A percentile compares a stretch with the other conserved stretches of the same genome.
phyloP scores from a whole-genome alignment of 1,284 basidiomycete genomes.

The Fomes fomentarius region DNA sequence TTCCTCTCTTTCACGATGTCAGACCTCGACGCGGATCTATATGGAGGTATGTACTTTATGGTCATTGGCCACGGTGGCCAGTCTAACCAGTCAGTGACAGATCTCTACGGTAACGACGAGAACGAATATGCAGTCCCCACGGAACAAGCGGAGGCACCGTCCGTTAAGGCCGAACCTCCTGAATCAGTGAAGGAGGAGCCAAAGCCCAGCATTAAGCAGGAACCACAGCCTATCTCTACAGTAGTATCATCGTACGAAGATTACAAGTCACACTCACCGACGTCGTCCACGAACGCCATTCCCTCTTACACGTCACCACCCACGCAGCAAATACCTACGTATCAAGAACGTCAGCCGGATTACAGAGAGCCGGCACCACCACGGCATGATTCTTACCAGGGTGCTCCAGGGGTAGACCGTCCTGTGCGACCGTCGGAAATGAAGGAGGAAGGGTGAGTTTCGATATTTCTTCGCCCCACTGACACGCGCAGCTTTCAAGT shows the following conservation, averaged over 20 bases:
- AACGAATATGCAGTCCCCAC: conserved; percentile 53
- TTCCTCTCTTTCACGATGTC: conserved; percentile 52
- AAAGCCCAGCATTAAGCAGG: conserved; percentile 21
- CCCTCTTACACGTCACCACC: conserved; percentile 33
- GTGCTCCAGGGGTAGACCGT: conserved; percentile 56
- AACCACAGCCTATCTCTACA: conserved; percentile 19
- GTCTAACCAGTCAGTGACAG: conserved; percentile 38
- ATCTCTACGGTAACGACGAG: conserved; percentile 82
- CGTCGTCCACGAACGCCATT: conserved; percentile 20
- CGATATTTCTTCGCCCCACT: conserved; percentile 20
- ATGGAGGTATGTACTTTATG: conserved; percentile 67
- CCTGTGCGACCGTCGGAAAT: conserved; percentile 89
- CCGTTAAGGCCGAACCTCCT: conserved; percentile 29
- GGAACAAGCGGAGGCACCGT: conserved; percentile 39
- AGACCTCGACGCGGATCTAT: conserved; percentile 84
- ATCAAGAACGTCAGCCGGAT: conserved; percentile 64
- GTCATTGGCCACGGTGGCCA: neutral
- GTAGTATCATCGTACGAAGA: conserved; percentile 12
- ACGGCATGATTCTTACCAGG: conserved; percentile 38
- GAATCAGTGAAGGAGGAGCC: conserved; percentile 32
- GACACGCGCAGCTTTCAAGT: conserved; percentile 19
- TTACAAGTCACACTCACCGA: conserved; percentile 12
- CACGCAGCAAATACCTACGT: conserved; percentile 76
- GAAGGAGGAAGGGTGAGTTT: conserved; percentile 98
- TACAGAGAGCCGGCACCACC: conserved; percentile 44